Base-by-base conservation (phyloP, 1,284 basidiomycete genomes). In the Jaminaea rosea region DNA sequence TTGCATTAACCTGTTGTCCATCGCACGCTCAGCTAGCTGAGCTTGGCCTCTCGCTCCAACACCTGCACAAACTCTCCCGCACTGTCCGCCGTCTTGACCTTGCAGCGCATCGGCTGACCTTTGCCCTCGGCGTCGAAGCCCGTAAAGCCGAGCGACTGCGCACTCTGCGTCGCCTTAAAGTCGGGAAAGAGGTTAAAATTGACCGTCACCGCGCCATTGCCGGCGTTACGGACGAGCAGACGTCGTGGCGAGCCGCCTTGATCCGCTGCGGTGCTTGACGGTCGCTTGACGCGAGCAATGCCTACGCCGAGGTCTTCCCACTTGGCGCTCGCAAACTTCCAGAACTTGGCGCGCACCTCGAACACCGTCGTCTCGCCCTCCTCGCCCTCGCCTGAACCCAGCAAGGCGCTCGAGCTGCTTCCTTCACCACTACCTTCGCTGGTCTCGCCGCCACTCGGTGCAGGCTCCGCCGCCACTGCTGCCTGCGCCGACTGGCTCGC, bases 281-380 rank as follows among this genome's bases (percentile, higher is more conserved):
- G 10, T 32, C 21, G n/a, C 53, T 71, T 71, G 59, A 71, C 47
- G 27, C 63, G 64, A 31, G 63, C 54, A 4, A 63, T 53, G 45
- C 60, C 63, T 5, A 71, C 52, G 17, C 68, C 68, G 10, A 71
- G 54, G 39, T 71, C 68, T 44, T 62, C 60, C 67, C 67, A 71
- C 2, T 44, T 26, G 34, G 60, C 58, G 19, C 58, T 52, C 4
- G 36, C 50, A 10, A 71, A 51, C 19, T 59, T 56, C 68, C 68
- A 71, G 46, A 71, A 53, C 46, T 71, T 71, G 46, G 58, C 57
- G 1, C 68, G 62, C 2, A 55, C 61, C 28, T 65, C 60, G 36
- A 58, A 49, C 5, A 58, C 39, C 9, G 61, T 62, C 4, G 39
- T 44, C 46, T 71, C 68, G 21, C 53, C 58, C 31, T 71, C 67